phyloP scores from a whole-genome alignment of 2,329 filamentous ascomycete genomes.

The Penicillium sp. region DNA sequence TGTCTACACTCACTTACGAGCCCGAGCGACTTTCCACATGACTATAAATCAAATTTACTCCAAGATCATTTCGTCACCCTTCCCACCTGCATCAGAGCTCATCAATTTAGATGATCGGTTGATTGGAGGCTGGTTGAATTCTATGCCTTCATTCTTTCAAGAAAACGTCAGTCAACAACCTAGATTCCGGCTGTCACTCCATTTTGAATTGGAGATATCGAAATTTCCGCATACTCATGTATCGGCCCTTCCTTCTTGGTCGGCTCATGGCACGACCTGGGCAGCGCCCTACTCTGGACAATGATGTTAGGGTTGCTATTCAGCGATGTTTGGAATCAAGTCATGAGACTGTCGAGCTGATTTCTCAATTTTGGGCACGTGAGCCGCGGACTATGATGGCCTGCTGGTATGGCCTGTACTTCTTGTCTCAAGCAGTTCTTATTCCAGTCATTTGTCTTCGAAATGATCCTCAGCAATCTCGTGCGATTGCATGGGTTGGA shows the following conservation, averaged over 20 bases:
- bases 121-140: conserved; percentile 28
- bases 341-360: conserved; percentile 29
- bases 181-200: conserved; percentile 24
- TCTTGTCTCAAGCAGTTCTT: conserved; percentile 35
- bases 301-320: conserved; percentile 12
- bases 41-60: conserved; percentile 32
- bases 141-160: conserved; percentile 29
- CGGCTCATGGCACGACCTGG: conserved; percentile 14
- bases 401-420: conserved; percentile 36
- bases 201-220: conserved; percentile 32
- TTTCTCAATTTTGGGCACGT: conserved; percentile 27
- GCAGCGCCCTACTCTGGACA: conserved; percentile 1
- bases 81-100: conserved; percentile 29
- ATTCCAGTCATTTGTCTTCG: conserved; percentile 23
- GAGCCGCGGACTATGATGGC: conserved; percentile 28
- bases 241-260: conserved; percentile 30
- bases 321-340: conserved; percentile 30
- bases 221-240: conserved; percentile 35
- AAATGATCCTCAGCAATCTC: conserved; percentile 12
- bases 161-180: conserved; percentile 20
- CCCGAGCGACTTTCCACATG: conserved; percentile 31
- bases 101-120: conserved; percentile 24
- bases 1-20: conserved; percentile 30
- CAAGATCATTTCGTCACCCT: conserved; percentile 32
- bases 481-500: conserved; percentile 15